Evolutionary conservation across 2,329 filamentous ascomycete species (phyloP).

Genomic region (Ceratocystis ficicola): DNA sequence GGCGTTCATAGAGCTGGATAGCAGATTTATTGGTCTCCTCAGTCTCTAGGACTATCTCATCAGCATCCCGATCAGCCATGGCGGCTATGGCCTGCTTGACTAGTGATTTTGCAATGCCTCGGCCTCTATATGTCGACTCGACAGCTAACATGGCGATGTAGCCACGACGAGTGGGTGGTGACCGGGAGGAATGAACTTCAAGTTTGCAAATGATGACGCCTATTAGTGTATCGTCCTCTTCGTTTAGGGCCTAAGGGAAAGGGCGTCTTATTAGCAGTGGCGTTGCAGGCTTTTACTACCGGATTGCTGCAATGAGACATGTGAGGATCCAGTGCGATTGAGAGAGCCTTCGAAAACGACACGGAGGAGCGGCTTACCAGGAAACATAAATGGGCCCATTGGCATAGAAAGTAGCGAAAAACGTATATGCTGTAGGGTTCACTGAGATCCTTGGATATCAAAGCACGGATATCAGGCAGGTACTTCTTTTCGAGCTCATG

Average conservation of each 20-base stretch:
- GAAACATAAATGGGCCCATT: conserved; percentile 96
- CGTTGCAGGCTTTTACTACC: background rate
- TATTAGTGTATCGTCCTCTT: conserved; percentile 52
- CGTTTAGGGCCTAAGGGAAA: conserved; percentile 43
- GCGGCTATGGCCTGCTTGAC: conserved; percentile 85
- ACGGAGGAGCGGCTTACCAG: conserved; percentile 46
- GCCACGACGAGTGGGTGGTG: conserved; percentile 59
- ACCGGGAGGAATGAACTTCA: conserved; percentile 76
- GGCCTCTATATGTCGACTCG: conserved; percentile 62
- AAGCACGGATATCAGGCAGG: conserved; percentile 72
- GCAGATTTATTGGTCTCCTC: conserved; percentile 85
- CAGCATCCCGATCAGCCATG: conserved; percentile 72
- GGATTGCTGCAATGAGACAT: background rate
- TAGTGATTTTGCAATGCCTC: conserved; percentile 75
- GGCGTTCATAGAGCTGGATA: conserved; percentile 80
- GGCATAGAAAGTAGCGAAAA: conserved; percentile 93
- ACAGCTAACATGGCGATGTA: conserved; percentile 99
- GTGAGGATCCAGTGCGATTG: conserved; percentile 15
- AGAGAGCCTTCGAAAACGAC: background rate
- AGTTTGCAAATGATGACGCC: conserved; percentile 93
- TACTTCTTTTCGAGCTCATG: conserved; percentile 50
- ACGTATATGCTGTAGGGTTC: conserved; percentile 99
- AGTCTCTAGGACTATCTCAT: conserved; percentile 92
- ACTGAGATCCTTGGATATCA: conserved; percentile 93
- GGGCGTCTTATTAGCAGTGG: background rate